A percentile compares a stretch with the other conserved stretches of the same genome.
These are phyloP conservation scores for Wickerhamiella brachini DNA, from an alignment of 805 yeast genomes.

Conservation along the genomic window DNA sequence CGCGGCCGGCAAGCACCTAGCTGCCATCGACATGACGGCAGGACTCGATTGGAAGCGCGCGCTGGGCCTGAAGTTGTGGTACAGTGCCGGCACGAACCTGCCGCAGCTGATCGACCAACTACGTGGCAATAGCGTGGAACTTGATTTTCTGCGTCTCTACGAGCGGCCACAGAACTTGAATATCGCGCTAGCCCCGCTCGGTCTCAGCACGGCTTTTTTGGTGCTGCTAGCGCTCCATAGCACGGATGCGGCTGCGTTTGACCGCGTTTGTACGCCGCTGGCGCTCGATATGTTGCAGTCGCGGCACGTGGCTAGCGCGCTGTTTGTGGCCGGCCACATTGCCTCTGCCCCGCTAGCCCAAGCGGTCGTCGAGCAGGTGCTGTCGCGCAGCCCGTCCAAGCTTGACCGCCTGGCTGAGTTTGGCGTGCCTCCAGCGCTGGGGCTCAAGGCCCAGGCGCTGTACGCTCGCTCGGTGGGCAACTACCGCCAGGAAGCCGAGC, in stretches of 20 bases:
- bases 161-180: conserved; percentile 7
- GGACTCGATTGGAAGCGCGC: conserved; percentile 54
- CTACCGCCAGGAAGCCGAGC: conserved; percentile 44
- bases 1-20: conserved; percentile 10
- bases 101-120: conserved; percentile 3
- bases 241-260: conserved; percentile 3
- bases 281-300: conserved; percentile 23
- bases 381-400: conserved; percentile 3
- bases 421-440: conserved; percentile 28
- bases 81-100: conserved; percentile 29
- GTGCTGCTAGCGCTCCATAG: conserved; percentile 12
- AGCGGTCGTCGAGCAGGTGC: conserved; percentile 1
- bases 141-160: conserved; percentile 11
- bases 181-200: conserved; percentile 7
- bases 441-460: conserved; percentile 47
- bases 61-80: conserved; percentile 47
- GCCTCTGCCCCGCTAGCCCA: conserved; percentile 33
- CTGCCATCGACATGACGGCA: conserved; percentile 19
- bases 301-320: conserved; percentile 40
- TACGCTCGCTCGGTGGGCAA: conserved; percentile 37
- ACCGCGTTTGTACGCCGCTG: conserved; percentile 8
- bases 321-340: conserved; percentile 51
- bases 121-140: conserved; percentile 4
- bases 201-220: conserved; percentile 12
- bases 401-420: conserved; percentile 20